Evolutionary conservation across 176 grass and related monocot species (phyloP), one percentile per base, ranked within the genome.

Genomic region (Luzula sylvatica): DNA sequence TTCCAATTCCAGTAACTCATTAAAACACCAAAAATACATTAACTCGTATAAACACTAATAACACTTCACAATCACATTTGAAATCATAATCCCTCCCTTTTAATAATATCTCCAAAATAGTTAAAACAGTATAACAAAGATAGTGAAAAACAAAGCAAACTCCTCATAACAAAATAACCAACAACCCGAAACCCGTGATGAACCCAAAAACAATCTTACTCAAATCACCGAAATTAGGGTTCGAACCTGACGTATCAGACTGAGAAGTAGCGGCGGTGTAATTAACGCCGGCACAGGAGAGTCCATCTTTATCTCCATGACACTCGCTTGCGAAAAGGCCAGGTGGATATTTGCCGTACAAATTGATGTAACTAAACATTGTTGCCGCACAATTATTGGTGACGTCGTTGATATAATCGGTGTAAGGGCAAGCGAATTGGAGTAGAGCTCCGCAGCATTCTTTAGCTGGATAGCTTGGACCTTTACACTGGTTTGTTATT

Each of bases 341-440:
- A 14, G 86, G 68, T 9, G 76, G 86, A 72, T 90, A 90, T 35
- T 80, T 80, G 52, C 86, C 86, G 52, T 77, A 77, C 29, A 74
- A 44, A 77, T 90, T 80, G 62, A 90, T 80, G 41, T 80, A 76
- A 60, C 76, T 84, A 75, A 90, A 90, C 86, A 90, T 84, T 53
- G 35, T 77, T 30, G 72, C 24, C 25, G 86, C 75, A 73, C 86
- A 90, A 20, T 70, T 71, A 48, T 63, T 84, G 18, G 27, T 42
- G 1, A 3, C 1, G 66, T 90, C 80, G 61, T 90, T 90, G 73
- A 90, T 50, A 42, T 90, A 59, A 19, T 11, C 56, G 35, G 58
- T 0, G 41, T 58, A 84, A 2, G 86, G 86, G 64, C 86, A 84
- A 1, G 80, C 80, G 41, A 90, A 90, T 54, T 77, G 47, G 43